Evolutionary conservation across 805 yeast genomes (phyloP).

Genomic region (Millerozyma acaciae): DNA sequence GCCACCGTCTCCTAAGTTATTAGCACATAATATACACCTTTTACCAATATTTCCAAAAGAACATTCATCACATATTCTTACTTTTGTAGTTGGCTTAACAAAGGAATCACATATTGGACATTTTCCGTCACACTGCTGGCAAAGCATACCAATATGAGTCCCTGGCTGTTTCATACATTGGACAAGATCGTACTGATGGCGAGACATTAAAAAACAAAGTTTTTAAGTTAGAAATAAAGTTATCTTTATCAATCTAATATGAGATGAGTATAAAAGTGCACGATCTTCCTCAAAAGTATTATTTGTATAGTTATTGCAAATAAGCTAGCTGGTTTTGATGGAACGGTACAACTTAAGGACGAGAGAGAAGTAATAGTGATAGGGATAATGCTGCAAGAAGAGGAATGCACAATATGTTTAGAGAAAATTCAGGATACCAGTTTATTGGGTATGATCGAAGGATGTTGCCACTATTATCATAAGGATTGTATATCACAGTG

Average conservation of each 20-base stretch:
- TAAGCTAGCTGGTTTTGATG: too few relatives aligned
- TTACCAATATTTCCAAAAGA: constrained; percentile 63
- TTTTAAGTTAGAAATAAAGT: too few relatives aligned
- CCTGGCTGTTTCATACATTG: constrained; percentile 89
- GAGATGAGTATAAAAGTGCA: too few relatives aligned
- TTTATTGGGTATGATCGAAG: constrained; percentile 21
- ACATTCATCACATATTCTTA: constrained; percentile 80
- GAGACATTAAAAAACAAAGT: constrained; percentile 81
- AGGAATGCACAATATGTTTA: constrained; percentile 61
- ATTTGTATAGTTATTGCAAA: too few relatives aligned
- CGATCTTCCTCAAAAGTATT: too few relatives aligned
- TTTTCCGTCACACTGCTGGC: constrained; percentile 84
- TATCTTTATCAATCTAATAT: too few relatives aligned
- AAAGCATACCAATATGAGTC: constrained; percentile 60
- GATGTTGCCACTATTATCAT: constrained; percentile 57
- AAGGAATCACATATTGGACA: constrained; percentile 89
- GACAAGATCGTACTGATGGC: constrained; percentile 82
- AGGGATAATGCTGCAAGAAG: too few relatives aligned
- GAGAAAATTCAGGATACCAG: constrained; percentile 22
- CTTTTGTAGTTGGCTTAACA: constrained; percentile 66
- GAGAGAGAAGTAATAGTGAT: too few relatives aligned
- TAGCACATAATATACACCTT: constrained; percentile 78
- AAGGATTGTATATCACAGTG: constrained; percentile 53
- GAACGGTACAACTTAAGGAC: too few relatives aligned
- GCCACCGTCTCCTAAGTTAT: constrained; percentile 51